A percentile compares a stretch with the other conserved stretches of the same genome.
phyloP scores from a whole-genome alignment of 495 filamentous ascomycete species.

The Trichoderma asperelloides region DNA sequence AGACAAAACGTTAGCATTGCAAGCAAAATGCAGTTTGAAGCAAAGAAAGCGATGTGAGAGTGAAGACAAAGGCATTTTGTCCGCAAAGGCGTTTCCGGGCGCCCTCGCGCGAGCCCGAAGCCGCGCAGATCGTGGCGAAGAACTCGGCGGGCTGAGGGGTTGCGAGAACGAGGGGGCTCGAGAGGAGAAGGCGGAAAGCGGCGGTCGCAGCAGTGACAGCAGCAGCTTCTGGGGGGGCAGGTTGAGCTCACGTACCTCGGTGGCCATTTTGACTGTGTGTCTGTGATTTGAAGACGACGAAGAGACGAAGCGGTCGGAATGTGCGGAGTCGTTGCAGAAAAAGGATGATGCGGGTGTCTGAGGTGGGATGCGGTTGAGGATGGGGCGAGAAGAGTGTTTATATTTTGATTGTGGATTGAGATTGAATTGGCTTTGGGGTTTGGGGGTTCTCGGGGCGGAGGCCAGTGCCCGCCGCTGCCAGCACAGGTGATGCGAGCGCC shows the following conservation, averaged over 20 bases:
- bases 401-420: constrained; percentile 10
- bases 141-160: constrained; percentile 1
- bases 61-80: constrained; percentile 8
- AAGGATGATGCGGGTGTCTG: constrained; percentile 8
- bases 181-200: neutral
- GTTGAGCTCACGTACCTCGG: constrained; percentile 9
- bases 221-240: neutral
- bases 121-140: neutral
- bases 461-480: neutral
- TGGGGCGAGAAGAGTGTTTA: constrained; percentile 11
- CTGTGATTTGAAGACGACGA: neutral
- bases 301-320: neutral
- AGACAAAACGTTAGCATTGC: constrained; percentile 14
- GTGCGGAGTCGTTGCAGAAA: neutral
- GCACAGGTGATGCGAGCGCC: neutral
- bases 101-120: neutral
- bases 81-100: neutral
- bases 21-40: constrained; percentile 33
- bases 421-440: constrained; percentile 8
- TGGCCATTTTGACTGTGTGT: neutral
- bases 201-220: constrained; percentile 5
- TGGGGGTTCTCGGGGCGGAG: constrained; percentile 5
- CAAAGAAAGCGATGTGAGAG: constrained; percentile 5
- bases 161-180: constrained; percentile 3
- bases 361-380: constrained; percentile 10